Base-by-base conservation (phyloP, 257 asterid species). In the Verbascum thapsus region DNA sequence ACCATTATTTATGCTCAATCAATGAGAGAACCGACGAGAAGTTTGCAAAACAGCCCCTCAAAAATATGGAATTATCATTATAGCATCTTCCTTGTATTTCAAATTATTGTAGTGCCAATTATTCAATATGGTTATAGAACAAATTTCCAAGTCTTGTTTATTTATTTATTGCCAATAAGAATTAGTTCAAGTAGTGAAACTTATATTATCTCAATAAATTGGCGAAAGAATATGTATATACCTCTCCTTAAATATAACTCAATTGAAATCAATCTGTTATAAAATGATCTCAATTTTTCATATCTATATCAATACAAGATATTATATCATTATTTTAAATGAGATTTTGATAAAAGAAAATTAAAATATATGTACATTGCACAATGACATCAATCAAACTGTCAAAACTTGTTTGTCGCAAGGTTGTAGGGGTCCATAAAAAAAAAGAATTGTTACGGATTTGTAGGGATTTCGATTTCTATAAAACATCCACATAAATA, bases 401-500 rank as follows among this genome's bases (percentile, higher is more conserved):
- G 55, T 49, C 19, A 54, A 18, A 18, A 51, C 26, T 7, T 26
- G 32, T 26, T 26, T 26, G 32, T 2, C 32, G 5, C 32, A 53
- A 42, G 15, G 47, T 2, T 35, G 16, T 41, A 5, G 79, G 81
- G 72, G 30, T 85, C 88, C 81, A 50, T 53, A 50, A 81, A 80
- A 50, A 78, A 71, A 70, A 2, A 26, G 66, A 72, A 65, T 47
- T 40, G 64, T 69, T 54, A 53, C 62, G 70, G 67, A 71, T 75
- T 74, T 59, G 42, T 56, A 19, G 71, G 76, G 67, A 57, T 79
- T 69, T 72, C 70, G 42, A 69, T 68, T 58, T 62, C 64, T 77
- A 74, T 47, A 76, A 77, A 71, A 81, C 81, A 70, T 77, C 81
- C 74, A 69, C 79, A 69, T n/a, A n/a, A n/a, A n/a, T n/a, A n/a